These are phyloP conservation scores for Karstenula rhodostoma DNA, from an alignment of 2,329 filamentous ascomycete genomes.

Conservation along the genomic window DNA sequence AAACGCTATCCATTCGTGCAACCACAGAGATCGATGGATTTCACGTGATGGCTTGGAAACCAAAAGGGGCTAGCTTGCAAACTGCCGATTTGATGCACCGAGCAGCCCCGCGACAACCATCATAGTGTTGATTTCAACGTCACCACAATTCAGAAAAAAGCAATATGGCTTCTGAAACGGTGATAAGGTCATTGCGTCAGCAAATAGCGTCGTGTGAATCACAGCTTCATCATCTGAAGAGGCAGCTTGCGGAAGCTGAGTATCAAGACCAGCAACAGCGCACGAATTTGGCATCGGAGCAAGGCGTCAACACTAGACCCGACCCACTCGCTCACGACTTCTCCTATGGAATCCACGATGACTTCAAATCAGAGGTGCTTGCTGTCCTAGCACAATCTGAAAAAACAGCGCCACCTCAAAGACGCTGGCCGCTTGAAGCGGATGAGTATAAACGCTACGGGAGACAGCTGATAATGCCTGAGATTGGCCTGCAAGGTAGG, in stretches of 20 bases:
- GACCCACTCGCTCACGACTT: slow-evolving; percentile 47
- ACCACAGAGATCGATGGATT: not conserved
- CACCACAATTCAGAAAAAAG: slow-evolving; percentile 12
- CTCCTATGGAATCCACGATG: slow-evolving; percentile 52
- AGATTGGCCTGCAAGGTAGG: slow-evolving; percentile 76
- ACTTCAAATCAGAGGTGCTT: slow-evolving; percentile 54
- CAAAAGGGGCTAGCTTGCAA: slow-evolving; percentile 1
- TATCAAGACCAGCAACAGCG: slow-evolving; percentile 36
- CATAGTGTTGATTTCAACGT: not conserved
- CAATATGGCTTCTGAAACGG: slow-evolving; percentile 32
- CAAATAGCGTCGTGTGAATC: slow-evolving; percentile 55
- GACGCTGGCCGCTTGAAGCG: slow-evolving; percentile 70
- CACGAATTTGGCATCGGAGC: slow-evolving; percentile 28
- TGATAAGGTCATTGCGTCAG: slow-evolving; percentile 50
- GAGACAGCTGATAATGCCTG: slow-evolving; percentile 86
- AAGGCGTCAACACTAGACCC: slow-evolving; percentile 24
- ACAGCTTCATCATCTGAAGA: slow-evolving; percentile 50
- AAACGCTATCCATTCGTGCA: not conserved
- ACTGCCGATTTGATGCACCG: not conserved
- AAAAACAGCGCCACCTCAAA: slow-evolving; percentile 16
- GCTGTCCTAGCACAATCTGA: slow-evolving; percentile 42
- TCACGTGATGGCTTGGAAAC: not conserved
- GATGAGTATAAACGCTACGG: slow-evolving; percentile 89
- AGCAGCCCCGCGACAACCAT: slow-evolving; percentile 7
- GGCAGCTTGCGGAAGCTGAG: slow-evolving; percentile 55